These are phyloP conservation scores for Colletotrichum chlorophyti DNA, from an alignment of 2,329 filamentous ascomycete species.

Conservation along the genomic window DNA sequence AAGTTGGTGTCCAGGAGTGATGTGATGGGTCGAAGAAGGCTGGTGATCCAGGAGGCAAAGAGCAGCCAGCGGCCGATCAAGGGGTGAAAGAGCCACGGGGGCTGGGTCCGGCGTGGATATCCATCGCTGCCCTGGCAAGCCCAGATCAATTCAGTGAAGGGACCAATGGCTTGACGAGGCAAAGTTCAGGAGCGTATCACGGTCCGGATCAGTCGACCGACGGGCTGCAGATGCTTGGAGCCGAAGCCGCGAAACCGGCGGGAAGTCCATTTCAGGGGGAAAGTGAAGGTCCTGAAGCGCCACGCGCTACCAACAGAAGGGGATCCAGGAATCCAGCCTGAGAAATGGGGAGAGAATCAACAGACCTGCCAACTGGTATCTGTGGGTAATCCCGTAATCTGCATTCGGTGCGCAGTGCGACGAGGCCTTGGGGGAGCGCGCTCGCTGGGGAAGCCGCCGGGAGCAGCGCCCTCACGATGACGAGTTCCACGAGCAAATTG, in stretches of 20 bases:
- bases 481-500: constrained; percentile 93
- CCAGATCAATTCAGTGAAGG: constrained; percentile 26
- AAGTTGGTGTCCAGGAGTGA: constrained; percentile 62
- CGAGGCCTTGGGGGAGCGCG: constrained; percentile 76
- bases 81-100: neutral
- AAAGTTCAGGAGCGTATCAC: constrained; percentile 21
- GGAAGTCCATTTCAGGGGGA: constrained; percentile 11
- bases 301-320: constrained; percentile 29
- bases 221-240: constrained; percentile 1
- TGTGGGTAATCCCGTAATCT: constrained; percentile 93
- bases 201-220: constrained; percentile 4
- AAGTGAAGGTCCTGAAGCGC: constrained; percentile 9
- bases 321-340: constrained; percentile 52
- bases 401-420: constrained; percentile 95
- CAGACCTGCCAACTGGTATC: constrained; percentile 99
- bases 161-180: constrained; percentile 19
- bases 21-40: constrained; percentile 19
- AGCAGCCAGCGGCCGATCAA: constrained; percentile 7
- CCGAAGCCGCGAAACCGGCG: constrained; percentile 3
- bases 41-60: constrained; percentile 16
- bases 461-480: constrained; percentile 49
- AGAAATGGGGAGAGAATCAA: constrained; percentile 67
- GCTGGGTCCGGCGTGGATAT: constrained; percentile 23
- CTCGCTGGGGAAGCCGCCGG: constrained; percentile 55
- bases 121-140: constrained; percentile 17